phyloP scores from a whole-genome alignment of 345 rosid genomes.

The Lagerstroemia speciosa region DNA sequence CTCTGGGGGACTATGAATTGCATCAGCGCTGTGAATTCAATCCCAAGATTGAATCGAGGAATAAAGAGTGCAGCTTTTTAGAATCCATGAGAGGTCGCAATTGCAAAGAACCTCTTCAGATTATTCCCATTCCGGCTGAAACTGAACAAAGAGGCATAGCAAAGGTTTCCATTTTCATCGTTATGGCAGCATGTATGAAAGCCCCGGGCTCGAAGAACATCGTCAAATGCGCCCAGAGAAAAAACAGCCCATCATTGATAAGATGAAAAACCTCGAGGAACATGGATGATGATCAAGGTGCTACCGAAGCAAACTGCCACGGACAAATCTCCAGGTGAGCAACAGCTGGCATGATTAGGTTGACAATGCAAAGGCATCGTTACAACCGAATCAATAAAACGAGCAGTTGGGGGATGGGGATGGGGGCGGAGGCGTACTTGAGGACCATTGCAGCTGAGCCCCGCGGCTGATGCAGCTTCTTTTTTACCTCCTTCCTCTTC shows the following conservation, averaged over 20 bases:
- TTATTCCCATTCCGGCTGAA: background rate
- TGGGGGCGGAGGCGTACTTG: slow-evolving; percentile 5
- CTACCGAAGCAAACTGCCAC: background rate
- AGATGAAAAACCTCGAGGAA: background rate
- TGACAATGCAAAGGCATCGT: background rate
- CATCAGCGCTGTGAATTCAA: background rate
- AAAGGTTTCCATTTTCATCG: background rate
- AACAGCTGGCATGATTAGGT: background rate
- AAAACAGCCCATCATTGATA: background rate
- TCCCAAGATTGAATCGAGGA: background rate
- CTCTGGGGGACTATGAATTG: background rate
- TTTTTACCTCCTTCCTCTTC: background rate
- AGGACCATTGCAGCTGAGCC: slow-evolving; percentile 11
- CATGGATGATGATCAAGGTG: background rate
- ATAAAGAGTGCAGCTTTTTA: background rate
- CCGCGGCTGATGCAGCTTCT: background rate
- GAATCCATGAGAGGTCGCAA: background rate
- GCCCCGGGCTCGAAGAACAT: background rate
- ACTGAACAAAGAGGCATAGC: background rate
- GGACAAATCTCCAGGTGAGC: too few species aligned
- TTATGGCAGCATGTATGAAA: background rate
- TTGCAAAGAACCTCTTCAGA: background rate
- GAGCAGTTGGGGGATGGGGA: too few species aligned
- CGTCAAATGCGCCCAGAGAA: background rate
- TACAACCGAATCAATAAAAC: background rate